Base-by-base conservation (phyloP, 306 rosid genomes). In the Lathyrus tuberosus region DNA sequence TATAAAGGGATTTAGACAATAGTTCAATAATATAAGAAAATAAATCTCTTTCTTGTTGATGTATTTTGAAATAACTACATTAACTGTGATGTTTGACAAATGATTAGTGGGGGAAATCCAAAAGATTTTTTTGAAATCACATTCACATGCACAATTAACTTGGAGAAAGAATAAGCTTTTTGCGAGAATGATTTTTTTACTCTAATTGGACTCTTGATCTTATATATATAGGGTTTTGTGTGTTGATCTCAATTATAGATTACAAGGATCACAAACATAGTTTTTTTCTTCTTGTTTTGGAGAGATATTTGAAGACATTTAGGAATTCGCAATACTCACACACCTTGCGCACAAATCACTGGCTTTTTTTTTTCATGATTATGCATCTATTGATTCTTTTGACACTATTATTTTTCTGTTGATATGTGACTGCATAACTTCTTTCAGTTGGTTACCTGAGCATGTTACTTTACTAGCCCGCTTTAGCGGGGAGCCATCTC, bases 401-500 rank as follows among this genome's bases (percentile, higher is more conserved):
- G 60, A 16, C 8, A 11, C 48, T 10, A 14, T 61, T 11, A n/a
- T n/a, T 26, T 62, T 59, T 24, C 53, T 15, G 37, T 53, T 24
- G 35, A 51, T 71, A 24, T 40, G 77, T 79, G 57, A 73, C 15
- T 2, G 33, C 41, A 65, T 74, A 57, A 66, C 67, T 72, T 51
- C 22, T 72, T 78, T 73, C 85, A 94, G 99, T 78, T 94, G 99
- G 99, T 80, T 94, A 82, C 99, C 99, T 0, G 91, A 86, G 71
- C 97, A 89, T 54, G 92, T 94, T 51, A 94, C 97, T 2, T 70
- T 94, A 77, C 95, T 94, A 6, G 99, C 99, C 69, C 91, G 89
- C 47, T 91, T 94, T 73, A 85, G 86, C 28, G 92, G 94, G 76
- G 99, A 91, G 86, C 92, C 95, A 35, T 79, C 97, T 12, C 97